Percentiles rank a stretch among this genome's conserved stretches.
Conservation (phyloP, 169 alveolate species). For the Plasmodium coatneyi region DNA sequence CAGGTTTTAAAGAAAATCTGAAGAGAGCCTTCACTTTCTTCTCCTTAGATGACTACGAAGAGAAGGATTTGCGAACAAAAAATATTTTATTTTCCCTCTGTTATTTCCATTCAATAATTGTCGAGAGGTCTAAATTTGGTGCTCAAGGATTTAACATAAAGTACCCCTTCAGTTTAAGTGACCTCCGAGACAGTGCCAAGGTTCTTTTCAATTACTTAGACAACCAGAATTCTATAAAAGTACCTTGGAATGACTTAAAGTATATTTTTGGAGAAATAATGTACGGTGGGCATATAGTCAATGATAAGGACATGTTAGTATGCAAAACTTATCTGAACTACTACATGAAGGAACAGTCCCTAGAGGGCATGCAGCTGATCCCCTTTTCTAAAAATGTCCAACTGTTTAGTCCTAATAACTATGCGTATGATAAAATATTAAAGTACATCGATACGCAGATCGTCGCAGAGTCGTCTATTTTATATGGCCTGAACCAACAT, state of each 20-base stretch:
- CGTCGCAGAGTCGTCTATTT: constrained; percentile 32
- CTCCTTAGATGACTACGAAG: constrained; percentile 93
- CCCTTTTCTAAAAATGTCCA: constrained; percentile 83
- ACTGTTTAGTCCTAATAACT: constrained; percentile 65
- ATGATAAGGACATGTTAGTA: constrained; percentile 95
- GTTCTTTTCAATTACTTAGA: constrained; percentile 95
- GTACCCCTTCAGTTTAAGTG: constrained; percentile 96
- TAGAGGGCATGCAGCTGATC: constrained; percentile 95
- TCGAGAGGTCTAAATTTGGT: constrained; percentile 98
- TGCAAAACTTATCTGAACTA: constrained; percentile 93
- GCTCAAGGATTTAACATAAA: constrained; percentile 97
- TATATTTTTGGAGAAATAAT: constrained; percentile 98
- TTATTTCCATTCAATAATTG: constrained; percentile 96
- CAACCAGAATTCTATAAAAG: constrained; percentile 87
- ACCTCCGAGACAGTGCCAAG: constrained; percentile 95
- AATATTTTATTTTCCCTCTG: constrained; percentile 95
- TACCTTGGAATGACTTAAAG: constrained; percentile 97
- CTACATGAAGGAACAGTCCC: constrained; percentile 93
- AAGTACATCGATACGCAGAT: constrained; percentile 74
- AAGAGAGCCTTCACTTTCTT: constrained; percentile 96
- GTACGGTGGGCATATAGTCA: constrained; percentile 99
- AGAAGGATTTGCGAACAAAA: constrained; percentile 93
- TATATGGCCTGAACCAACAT: constrained; percentile 72
- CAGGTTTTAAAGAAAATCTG: constrained; percentile 95
- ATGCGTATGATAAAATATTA: constrained; percentile 67